phyloP scores from a whole-genome alignment of 1,284 basidiomycete genomes.

The Ganoderma sinense region DNA sequence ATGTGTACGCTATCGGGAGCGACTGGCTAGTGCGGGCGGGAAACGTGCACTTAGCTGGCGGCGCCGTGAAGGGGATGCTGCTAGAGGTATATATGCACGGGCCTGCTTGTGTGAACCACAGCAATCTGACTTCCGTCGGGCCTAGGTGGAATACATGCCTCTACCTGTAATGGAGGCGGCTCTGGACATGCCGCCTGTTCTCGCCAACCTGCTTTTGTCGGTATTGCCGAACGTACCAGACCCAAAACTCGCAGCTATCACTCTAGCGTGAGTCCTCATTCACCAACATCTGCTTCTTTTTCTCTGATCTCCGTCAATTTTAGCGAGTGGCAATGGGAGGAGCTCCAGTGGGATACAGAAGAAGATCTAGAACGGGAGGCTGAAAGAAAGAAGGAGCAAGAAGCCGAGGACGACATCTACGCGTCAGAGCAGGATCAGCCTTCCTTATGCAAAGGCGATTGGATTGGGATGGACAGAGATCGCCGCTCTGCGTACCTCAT shows the following conservation, averaged over 20 bases:
- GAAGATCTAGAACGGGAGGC: constrained; percentile 47
- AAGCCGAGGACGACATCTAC: constrained; percentile 55
- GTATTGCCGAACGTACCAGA: constrained; percentile 74
- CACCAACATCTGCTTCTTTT: neutral
- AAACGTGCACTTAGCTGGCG: constrained; percentile 76
- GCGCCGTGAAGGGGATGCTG: constrained; percentile 78
- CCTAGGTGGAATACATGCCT: constrained; percentile 79
- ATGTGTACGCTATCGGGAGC: constrained; percentile 72
- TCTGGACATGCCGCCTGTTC: constrained; percentile 71
- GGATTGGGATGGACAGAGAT: constrained; percentile 79
- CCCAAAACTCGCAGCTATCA: constrained; percentile 75
- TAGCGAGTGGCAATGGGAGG: constrained; percentile 78
- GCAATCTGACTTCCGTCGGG: neutral
- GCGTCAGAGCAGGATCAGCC: constrained; percentile 59
- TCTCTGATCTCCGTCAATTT: no score
- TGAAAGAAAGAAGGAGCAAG: constrained; percentile 33
- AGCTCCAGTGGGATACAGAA: constrained; percentile 79
- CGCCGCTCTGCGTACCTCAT: constrained; percentile 79
- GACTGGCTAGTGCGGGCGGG: constrained; percentile 85
- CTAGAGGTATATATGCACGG: constrained; percentile 63
- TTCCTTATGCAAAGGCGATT: constrained; percentile 61
- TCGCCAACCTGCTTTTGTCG: constrained; percentile 76
- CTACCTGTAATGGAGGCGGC: constrained; percentile 62
- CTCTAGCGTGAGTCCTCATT: constrained; percentile 48
- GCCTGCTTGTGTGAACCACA: neutral